Evolutionary conservation across 495 filamentous ascomycete species (phyloP).

Genomic region (Penicillium herquei): DNA sequence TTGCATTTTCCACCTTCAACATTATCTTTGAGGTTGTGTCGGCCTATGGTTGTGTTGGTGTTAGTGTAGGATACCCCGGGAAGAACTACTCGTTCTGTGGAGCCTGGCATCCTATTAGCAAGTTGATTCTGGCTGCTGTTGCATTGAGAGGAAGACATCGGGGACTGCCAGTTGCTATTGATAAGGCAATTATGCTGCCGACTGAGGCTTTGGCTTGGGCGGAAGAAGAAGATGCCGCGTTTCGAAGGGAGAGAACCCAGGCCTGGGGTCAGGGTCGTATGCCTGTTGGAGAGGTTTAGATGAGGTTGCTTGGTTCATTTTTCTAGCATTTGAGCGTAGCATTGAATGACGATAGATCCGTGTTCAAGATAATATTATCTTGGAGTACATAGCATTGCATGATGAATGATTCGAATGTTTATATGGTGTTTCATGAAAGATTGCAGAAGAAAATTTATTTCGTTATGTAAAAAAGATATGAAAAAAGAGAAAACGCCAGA

Average conservation of each 20-base stretch:
- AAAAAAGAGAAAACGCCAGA: conserved; percentile 15
- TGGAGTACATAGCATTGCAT: neutral
- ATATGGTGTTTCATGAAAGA: neutral
- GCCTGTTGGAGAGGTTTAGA: conserved; percentile 30
- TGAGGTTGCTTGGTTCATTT: neutral
- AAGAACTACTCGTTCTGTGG: conserved; percentile 72
- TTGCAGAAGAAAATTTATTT: neutral
- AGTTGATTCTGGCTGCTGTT: conserved; percentile 73
- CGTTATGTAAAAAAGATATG: neutral
- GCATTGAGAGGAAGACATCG: conserved; percentile 78
- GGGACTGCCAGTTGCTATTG: conserved; percentile 77
- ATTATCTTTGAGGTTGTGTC: conserved; percentile 82
- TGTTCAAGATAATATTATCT: too few species aligned
- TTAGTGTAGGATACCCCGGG: conserved; percentile 68
- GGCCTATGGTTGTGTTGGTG: conserved; percentile 83
- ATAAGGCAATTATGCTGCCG: conserved; percentile 73
- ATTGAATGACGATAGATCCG: neutral
- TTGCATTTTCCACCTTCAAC: conserved; percentile 76
- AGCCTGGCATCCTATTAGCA: conserved; percentile 67
- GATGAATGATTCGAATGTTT: too few species aligned
- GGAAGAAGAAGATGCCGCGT: conserved; percentile 60
- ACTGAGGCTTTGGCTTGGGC: conserved; percentile 54
- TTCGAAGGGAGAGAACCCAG: conserved; percentile 33
- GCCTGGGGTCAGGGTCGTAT: conserved; percentile 26
- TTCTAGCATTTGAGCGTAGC: neutral